Evolutionary conservation across 2,329 filamentous ascomycete genomes (phyloP).

Genomic region (Fusarium sarcochroum): DNA sequence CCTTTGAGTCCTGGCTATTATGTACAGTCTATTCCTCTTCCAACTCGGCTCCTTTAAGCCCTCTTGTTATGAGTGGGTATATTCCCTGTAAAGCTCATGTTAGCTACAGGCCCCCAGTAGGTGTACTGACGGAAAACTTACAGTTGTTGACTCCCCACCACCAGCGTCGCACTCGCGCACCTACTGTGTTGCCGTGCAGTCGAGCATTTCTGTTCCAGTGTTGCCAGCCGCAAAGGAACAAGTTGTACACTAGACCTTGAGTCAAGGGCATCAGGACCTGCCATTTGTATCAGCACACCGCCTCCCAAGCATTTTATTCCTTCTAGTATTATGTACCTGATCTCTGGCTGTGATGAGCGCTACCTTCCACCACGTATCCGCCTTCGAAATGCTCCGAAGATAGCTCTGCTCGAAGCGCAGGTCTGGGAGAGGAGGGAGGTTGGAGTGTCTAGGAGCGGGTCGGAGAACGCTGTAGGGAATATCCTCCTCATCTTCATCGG

Average conservation of each 20-base stretch:
- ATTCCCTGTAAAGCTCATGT: constrained; percentile 62
- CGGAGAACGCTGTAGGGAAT: constrained; percentile 77
- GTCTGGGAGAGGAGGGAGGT: constrained; percentile 81
- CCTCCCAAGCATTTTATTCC: no score
- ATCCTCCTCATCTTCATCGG: constrained; percentile 68
- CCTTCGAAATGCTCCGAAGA: constrained; percentile 85
- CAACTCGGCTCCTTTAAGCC: constrained; percentile 1
- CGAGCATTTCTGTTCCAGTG: constrained; percentile 87
- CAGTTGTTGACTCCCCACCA: constrained; percentile 95
- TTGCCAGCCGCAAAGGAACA: constrained; percentile 88
- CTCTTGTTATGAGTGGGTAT: constrained; percentile 63
- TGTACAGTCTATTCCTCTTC: constrained; percentile 1
- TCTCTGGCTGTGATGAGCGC: constrained; percentile 88
- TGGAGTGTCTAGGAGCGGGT: constrained; percentile 62
- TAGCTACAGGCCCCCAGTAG: background rate
- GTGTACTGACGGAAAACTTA: background rate
- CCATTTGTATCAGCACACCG: background rate
- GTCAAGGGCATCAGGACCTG: constrained; percentile 87
- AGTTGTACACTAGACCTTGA: constrained; percentile 91
- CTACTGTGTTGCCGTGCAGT: constrained; percentile 81
- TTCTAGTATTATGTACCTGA: constrained; percentile 81
- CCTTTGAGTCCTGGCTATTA: background rate
- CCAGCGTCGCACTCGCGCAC: constrained; percentile 86
- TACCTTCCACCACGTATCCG: constrained; percentile 84
- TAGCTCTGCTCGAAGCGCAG: constrained; percentile 99